phyloP scores from a whole-genome alignment of 768 basidiomycete genomes.

The Peribolospora baueri region DNA sequence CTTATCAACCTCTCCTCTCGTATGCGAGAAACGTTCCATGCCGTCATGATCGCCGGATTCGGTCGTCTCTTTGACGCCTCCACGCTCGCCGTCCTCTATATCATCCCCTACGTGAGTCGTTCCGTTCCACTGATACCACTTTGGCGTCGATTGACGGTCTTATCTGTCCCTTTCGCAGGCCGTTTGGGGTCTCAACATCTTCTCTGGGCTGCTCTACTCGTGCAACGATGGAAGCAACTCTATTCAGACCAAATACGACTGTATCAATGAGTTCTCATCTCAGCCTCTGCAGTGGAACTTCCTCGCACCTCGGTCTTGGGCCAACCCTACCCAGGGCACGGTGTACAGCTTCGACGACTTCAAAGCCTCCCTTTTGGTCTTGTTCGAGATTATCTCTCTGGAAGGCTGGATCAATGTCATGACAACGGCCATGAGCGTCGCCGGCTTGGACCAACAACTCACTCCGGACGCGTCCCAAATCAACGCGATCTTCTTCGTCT shows the following conservation, averaged over 20 bases:
- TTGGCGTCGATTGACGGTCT: background rate
- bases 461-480: constrained; percentile 43
- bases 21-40: constrained; percentile 62
- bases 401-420: constrained; percentile 97
- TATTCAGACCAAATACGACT: constrained; percentile 34
- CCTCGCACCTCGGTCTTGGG: constrained; percentile 65
- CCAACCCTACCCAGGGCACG: constrained; percentile 56
- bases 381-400: constrained; percentile 86
- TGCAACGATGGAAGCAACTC: constrained; percentile 43
- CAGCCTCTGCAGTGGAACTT: constrained; percentile 37
- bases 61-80: constrained; percentile 69
- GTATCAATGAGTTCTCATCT: constrained; percentile 42
- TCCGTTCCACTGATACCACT: constrained; percentile 3
- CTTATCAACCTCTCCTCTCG: constrained; percentile 69
- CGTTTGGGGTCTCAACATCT: constrained; percentile 84
- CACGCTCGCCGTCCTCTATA: constrained; percentile 49
- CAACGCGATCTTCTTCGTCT: constrained; percentile 74
- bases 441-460: constrained; percentile 43
- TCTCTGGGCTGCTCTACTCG: constrained; percentile 51
- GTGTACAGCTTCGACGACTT: constrained; percentile 78
- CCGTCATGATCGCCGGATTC: constrained; percentile 64
- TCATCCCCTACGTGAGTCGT: constrained; percentile 18
- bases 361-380: constrained; percentile 53
- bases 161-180: constrained; percentile 47
- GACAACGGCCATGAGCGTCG: constrained; percentile 51